These are phyloP conservation scores for Eutrema yunnanense DNA, from an alignment of 345 rosid species.

Conservation along the genomic window DNA sequence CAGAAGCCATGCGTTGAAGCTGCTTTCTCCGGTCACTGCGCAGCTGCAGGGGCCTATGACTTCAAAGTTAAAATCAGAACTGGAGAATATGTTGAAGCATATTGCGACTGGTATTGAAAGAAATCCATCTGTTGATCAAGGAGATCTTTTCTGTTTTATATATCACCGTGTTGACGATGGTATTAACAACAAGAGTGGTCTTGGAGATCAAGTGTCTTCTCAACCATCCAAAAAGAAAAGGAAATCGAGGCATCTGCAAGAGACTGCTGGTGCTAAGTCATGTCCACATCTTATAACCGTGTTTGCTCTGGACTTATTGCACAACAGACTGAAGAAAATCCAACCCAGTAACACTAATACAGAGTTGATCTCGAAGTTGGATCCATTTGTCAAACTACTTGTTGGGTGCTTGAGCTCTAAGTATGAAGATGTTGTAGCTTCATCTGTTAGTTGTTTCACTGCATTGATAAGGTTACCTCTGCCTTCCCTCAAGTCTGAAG, in stretches of 20 bases:
- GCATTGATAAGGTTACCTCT: constrained; percentile 55
- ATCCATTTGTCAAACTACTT: constrained; percentile 67
- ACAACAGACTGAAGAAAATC: constrained; percentile 45
- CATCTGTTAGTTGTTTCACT: constrained; percentile 64
- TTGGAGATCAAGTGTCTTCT: constrained; percentile 24
- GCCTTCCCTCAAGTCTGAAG: constrained; percentile 58
- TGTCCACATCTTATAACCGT: constrained; percentile 59
- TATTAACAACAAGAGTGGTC: constrained; percentile 36
- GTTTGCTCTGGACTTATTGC: constrained; percentile 64
- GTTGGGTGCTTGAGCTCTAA: constrained; percentile 68
- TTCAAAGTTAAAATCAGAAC: constrained; percentile 54
- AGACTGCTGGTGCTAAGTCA: constrained; percentile 33
- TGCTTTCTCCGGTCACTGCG: constrained; percentile 48
- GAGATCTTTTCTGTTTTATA: constrained; percentile 57
- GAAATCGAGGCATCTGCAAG: constrained; percentile 16
- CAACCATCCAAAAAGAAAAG: constrained; percentile 13
- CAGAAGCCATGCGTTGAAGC: constrained; percentile 49
- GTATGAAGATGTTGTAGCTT: constrained; percentile 65
- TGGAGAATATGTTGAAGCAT: constrained; percentile 58
- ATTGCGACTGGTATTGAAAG: constrained; percentile 68
- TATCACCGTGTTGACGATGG: constrained; percentile 56
- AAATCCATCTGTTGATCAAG: constrained; percentile 65
- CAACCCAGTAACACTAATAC: constrained; percentile 39
- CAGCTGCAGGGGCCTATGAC: constrained; percentile 58
- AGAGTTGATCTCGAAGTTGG: constrained; percentile 57